These are phyloP conservation scores for Capronia americana DNA, from an alignment of 2,329 filamentous ascomycete species.

Conservation along the genomic window DNA sequence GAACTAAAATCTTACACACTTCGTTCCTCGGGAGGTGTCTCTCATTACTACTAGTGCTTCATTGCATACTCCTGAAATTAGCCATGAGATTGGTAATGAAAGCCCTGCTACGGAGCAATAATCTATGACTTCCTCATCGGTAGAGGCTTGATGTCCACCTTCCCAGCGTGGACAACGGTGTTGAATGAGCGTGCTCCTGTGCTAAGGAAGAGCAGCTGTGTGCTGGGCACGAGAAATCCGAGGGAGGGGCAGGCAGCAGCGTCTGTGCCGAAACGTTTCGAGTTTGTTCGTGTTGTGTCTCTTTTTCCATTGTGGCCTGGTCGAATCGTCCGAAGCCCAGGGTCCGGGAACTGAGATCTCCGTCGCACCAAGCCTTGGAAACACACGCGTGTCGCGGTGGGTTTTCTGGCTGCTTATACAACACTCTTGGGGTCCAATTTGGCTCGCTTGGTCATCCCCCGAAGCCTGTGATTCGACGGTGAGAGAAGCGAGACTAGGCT, in stretches of 20 bases:
- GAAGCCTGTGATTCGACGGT: not conserved
- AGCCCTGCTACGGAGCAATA: not conserved
- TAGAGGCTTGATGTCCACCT: not conserved
- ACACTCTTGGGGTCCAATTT: not conserved
- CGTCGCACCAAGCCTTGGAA: not conserved
- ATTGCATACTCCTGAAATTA: not conserved
- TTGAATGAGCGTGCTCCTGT: not conserved
- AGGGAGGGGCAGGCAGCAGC: not conserved
- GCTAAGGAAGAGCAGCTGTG: not conserved
- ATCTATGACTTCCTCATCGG: not conserved
- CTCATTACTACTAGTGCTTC: not conserved
- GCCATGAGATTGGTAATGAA: not conserved
- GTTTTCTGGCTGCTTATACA: not conserved
- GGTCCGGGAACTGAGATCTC: not conserved
- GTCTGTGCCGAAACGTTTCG: not conserved
- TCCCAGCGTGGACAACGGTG: not conserved
- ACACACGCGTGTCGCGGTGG: not conserved
- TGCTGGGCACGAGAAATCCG: too few species aligned
- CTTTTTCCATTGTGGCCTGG: not conserved
- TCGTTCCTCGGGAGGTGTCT: not conserved
- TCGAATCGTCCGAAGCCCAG: not conserved
- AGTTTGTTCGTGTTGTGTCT: not conserved
- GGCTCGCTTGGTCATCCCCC: not conserved
- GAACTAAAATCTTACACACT: conserved; percentile 5
- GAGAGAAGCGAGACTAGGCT: not conserved